phyloP scores from a whole-genome alignment of 768 basidiomycete species.

The Rossbeevera mucosa region DNA sequence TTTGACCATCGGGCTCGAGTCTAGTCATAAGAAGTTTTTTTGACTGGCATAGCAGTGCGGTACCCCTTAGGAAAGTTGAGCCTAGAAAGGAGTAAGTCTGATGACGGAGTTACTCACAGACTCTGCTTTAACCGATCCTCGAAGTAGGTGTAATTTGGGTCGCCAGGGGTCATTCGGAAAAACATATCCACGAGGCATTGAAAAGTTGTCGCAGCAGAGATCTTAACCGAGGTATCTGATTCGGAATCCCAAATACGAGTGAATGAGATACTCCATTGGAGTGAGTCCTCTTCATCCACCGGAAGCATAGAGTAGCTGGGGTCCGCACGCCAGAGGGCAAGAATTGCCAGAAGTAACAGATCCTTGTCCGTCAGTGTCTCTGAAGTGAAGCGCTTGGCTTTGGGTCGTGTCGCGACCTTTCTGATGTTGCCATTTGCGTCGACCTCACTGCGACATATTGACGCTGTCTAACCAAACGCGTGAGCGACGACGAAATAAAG shows the following conservation, averaged over 20 bases:
- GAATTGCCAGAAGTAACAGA: conserved; percentile 61
- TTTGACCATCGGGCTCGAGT: conserved; percentile 55
- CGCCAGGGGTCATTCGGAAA: conserved; percentile 39
- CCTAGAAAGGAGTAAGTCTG: not conserved
- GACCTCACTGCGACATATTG: conserved; percentile 54
- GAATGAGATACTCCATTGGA: conserved; percentile 44
- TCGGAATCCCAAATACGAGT: conserved; percentile 58
- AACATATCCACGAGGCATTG: conserved; percentile 41
- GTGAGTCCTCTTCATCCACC: conserved; percentile 37
- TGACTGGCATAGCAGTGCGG: conserved; percentile 41
- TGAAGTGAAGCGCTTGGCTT: conserved; percentile 49
- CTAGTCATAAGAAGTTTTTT: conserved; percentile 58
- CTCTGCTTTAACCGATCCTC: conserved; percentile 43
- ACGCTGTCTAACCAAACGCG: conserved; percentile 37
- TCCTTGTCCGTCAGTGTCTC: conserved; percentile 68
- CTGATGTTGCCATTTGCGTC: conserved; percentile 54
- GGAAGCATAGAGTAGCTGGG: conserved; percentile 51
- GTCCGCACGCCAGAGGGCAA: conserved; percentile 62
- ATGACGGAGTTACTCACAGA: conserved; percentile 38
- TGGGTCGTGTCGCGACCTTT: conserved; percentile 53
- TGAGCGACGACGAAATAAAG: conserved; percentile 9
- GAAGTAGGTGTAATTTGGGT: conserved; percentile 35
- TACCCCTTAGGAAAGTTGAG: conserved; percentile 14
- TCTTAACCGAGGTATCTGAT: conserved; percentile 62
- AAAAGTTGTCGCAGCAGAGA: conserved; percentile 51